Conservation (phyloP, 2,329 filamentous ascomycete genomes). For the Apiospora malaysiana region DNA sequence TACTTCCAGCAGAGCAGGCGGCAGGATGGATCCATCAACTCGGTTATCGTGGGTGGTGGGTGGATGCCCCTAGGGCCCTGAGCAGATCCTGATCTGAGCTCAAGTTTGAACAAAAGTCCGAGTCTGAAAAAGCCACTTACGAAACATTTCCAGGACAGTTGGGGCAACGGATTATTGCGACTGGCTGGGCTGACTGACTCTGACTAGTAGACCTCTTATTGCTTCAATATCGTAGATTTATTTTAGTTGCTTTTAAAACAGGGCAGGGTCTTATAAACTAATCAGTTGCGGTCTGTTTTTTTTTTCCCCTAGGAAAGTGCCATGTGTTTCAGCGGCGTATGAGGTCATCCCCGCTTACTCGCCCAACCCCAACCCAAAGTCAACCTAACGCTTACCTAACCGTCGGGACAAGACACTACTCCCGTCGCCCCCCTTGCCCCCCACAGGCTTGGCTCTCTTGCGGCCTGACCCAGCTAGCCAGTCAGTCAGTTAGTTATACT, state of each 20-base stretch:
- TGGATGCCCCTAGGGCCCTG: background rate
- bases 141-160: slow-evolving; percentile 1
- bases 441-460: background rate
- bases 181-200: background rate
- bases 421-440: too few relatives aligned
- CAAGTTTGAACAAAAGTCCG: background rate
- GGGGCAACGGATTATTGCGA: background rate
- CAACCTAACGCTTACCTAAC: slow-evolving; percentile 8
- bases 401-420: background rate
- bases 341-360: slow-evolving; percentile 22
- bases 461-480: too few relatives aligned
- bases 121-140: background rate
- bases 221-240: background rate
- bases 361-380: background rate
- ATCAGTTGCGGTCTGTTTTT: background rate
- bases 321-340: slow-evolving; percentile 22
- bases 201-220: background rate
- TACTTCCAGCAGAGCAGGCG: background rate
- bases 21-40: background rate
- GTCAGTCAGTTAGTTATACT: too few relatives aligned
- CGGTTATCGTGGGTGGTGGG: background rate
- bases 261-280: background rate
- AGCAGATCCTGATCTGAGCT: background rate
- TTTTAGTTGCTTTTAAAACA: background rate
- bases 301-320: background rate